These are phyloP conservation scores for Phytophthora fragariae DNA, from an alignment of 352 stramenopile species.

Conservation along the genomic window DNA sequence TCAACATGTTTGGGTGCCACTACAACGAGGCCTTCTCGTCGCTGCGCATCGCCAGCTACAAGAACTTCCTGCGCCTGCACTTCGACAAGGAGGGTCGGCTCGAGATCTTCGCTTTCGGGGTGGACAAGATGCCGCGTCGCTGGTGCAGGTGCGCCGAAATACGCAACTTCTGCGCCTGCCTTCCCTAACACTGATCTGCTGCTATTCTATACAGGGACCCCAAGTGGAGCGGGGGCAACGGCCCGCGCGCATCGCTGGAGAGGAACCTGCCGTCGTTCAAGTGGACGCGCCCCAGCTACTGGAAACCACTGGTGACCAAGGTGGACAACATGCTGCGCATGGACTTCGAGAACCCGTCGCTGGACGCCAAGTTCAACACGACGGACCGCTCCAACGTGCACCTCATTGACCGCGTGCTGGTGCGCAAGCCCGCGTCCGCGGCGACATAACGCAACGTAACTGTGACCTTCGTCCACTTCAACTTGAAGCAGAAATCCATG, in stretches of 20 bases:
- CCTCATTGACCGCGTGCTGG: slow-evolving; percentile 75
- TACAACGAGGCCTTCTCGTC: slow-evolving; percentile 93
- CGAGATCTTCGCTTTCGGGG: slow-evolving; percentile 83
- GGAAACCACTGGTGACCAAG: slow-evolving; percentile 83
- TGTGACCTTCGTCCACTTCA: slow-evolving; percentile 12
- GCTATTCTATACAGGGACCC: slow-evolving; percentile 59
- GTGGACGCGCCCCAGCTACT: slow-evolving; percentile 82
- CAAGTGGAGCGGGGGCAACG: slow-evolving; percentile 73
- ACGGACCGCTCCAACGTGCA: slow-evolving; percentile 84
- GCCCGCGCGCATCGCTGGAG: slow-evolving; percentile 55
- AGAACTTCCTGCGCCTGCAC: slow-evolving; percentile 89
- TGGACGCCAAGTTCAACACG: slow-evolving; percentile 80
- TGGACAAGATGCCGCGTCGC: slow-evolving; percentile 91
- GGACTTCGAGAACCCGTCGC: slow-evolving; percentile 84
- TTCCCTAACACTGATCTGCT: not conserved
- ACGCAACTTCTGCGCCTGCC: not conserved
- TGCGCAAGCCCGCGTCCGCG: slow-evolving; percentile 42
- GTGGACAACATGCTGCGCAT: slow-evolving; percentile 86
- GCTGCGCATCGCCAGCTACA: slow-evolving; percentile 90
- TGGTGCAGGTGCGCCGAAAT: slow-evolving; percentile 73
- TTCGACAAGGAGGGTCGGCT: slow-evolving; percentile 79
- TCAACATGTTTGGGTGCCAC: slow-evolving; percentile 88
- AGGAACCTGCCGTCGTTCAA: slow-evolving; percentile 72
- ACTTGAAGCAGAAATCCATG: not conserved
- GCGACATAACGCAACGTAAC: not conserved